These are phyloP conservation scores for Boletus tylopilopsis DNA, from an alignment of 768 basidiomycete species.

Conservation along the genomic window DNA sequence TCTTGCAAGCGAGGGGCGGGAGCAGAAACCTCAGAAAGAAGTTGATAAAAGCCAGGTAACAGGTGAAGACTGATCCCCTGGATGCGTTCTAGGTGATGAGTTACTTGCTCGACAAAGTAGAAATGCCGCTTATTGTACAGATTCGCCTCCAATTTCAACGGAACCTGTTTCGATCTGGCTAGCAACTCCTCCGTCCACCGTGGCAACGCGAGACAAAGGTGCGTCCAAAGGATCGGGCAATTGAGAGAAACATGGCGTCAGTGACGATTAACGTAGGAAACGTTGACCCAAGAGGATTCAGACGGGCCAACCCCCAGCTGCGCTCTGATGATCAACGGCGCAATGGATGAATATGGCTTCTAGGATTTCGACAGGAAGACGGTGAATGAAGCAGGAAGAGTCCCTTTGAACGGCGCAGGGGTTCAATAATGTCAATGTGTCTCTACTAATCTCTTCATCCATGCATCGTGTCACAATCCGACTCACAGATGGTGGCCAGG, in stretches of 20 bases:
- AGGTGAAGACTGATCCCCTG: neutral
- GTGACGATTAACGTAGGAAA: constrained; percentile 21
- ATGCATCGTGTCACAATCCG: no score
- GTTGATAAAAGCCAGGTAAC: fast-evolving
- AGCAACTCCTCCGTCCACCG: constrained; percentile 41
- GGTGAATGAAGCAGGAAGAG: constrained; percentile 3
- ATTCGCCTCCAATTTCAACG: constrained; percentile 5
- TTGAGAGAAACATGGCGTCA: constrained; percentile 43
- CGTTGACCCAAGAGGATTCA: constrained; percentile 1
- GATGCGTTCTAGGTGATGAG: neutral
- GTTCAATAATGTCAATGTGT: no score
- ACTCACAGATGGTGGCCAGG: no score
- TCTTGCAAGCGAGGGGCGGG: neutral
- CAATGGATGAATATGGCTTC: constrained; percentile 11
- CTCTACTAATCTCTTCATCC: no score
- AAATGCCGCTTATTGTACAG: no score
- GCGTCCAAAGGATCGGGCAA: constrained; percentile 38
- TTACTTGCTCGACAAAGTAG: neutral
- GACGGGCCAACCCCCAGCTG: neutral
- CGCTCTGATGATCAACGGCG: neutral
- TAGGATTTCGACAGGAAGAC: constrained; percentile 13
- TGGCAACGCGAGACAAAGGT: constrained; percentile 28
- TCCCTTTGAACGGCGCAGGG: no score
- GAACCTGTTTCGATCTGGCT: constrained; percentile 40
- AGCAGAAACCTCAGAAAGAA: neutral